Evolutionary conservation across 225 moss, liverwort and hornwort genomes (phyloP).

Genomic region (Asterella californica): DNA sequence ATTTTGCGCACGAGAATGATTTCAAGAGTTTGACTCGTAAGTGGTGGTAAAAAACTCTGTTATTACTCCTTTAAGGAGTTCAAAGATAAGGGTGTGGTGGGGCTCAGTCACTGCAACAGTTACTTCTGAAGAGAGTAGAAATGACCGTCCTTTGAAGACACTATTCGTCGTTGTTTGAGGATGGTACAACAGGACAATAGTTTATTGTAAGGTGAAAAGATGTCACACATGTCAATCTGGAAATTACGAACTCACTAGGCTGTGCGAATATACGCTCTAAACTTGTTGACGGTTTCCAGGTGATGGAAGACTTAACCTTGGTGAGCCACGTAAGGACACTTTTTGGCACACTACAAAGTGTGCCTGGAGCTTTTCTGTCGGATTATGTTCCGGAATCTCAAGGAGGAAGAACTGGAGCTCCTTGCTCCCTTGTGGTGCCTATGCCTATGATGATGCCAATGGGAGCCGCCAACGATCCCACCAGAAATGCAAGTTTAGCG

Average conservation of each 20-base stretch:
- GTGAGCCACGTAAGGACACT: slow-evolving; percentile 27
- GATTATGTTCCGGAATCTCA: slow-evolving; percentile 24
- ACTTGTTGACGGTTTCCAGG: slow-evolving; percentile 9
- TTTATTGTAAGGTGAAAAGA: no score
- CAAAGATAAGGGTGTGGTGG: no score
- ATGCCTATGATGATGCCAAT: slow-evolving; percentile 9
- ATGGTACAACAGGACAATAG: no score
- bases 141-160: no score
- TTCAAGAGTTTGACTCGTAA: no score
- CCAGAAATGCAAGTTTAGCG: background rate
- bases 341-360: slow-evolving; percentile 25
- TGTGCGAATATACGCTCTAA: background rate
- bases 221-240: background rate
- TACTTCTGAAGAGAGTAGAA: no score
- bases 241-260: background rate
- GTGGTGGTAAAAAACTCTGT: no score
- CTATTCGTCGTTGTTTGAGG: no score
- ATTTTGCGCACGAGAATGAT: background rate
- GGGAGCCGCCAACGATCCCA: background rate
- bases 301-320: slow-evolving; percentile 29
- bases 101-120: no score
- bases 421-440: slow-evolving; percentile 1
- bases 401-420: slow-evolving; percentile 2
- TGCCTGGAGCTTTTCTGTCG: slow-evolving; percentile 24
- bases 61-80: no score